Base-by-base conservation (phyloP, 2,329 filamentous ascomycete genomes). In the Diaporthe sp. region DNA sequence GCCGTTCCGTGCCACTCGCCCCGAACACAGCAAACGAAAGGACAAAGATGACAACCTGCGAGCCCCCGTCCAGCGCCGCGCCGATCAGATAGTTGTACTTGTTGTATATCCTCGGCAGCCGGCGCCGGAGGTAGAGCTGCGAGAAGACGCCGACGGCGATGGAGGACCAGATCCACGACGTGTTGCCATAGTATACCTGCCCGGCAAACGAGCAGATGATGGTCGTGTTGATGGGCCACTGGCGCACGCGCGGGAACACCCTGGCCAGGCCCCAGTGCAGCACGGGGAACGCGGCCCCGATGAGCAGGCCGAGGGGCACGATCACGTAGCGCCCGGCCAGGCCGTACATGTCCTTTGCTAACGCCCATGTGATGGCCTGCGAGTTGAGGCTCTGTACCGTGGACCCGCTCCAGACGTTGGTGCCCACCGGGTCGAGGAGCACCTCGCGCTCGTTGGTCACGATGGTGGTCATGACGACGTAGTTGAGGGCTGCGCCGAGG, bases 11-110 rank as follows among this genome's bases (percentile, higher is more conserved):
- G 2, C 86, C 85, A 71, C 81, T 82, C 1, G 83, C 86, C 9
- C 86, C 86, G 56, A 85, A 83, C 1, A 88, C 82, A 0, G 83
- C 83, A 78, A 86, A 86, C 0, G 83, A 83, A 2, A 85, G 73
- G 37, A 86, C 81, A 55, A 86, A 86, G 17, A 86, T 79, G 8
- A 84, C 78, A 0, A 83, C 80, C 59, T 84, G 80, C 69, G 82
- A 82, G 1, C 83, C 84, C 5, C 84, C 84, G 61, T 84, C 82
- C 50, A 85, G 78, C 3, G 83, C 84, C 2, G 82, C 85, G 0
- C 81, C 81, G 6, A 85, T 78, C 5, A 86, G 77, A 73, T 86
- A 85, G 65, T 84, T 84, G 73, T 84, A 86, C 70, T 84, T 81
- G 55, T 84, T 81, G 76, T 84, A 86, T 51, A 83, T 79, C 12